Evolutionary conservation across 345 rosid species (phyloP).

Genomic region (Erodium maritimum): DNA sequence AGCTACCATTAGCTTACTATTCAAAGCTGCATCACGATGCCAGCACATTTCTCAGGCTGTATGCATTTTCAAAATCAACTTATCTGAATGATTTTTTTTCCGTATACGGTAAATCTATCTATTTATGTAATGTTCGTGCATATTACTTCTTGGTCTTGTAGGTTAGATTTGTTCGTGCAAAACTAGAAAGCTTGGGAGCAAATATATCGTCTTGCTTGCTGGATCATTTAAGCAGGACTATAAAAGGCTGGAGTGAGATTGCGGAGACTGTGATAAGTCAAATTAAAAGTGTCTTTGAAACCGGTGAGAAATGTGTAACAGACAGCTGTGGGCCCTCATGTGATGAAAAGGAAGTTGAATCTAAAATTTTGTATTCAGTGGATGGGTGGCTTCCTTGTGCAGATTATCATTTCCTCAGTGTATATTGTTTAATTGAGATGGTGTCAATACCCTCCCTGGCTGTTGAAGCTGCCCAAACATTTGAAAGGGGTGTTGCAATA

Average conservation of each 20-base stretch:
- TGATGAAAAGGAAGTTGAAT: not conserved
- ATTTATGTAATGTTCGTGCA: not conserved
- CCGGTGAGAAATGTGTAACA: conserved; percentile 1
- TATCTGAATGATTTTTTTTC: not conserved
- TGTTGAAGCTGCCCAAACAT: conserved; percentile 10
- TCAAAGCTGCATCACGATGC: conserved; percentile 11
- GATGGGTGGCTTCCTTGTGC: not conserved
- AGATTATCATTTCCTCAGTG: conserved; percentile 3
- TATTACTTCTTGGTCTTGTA: not conserved
- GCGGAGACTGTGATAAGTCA: conserved; percentile 7
- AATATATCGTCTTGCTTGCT: conserved; percentile 5
- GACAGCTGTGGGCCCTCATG: not conserved
- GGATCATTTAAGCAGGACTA: conserved; percentile 4
- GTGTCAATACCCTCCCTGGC: conserved; percentile 7
- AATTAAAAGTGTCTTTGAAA: conserved; percentile 1
- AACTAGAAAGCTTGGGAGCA: conserved; percentile 7
- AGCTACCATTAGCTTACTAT: conserved; percentile 3
- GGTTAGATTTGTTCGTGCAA: conserved; percentile 9
- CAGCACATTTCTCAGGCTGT: conserved; percentile 12
- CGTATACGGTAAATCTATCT: not conserved
- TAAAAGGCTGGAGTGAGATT: conserved; percentile 1
- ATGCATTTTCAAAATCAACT: not conserved
- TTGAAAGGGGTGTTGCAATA: conserved; percentile 8
- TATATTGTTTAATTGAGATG: conserved; percentile 7
- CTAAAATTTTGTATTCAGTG: not conserved